A percentile compares a stretch with the other conserved stretches of the same genome.
These are phyloP conservation scores for carrot (Daucus carota) DNA, from an alignment of 129 eudicot species.

Conservation along the genomic window DNA sequence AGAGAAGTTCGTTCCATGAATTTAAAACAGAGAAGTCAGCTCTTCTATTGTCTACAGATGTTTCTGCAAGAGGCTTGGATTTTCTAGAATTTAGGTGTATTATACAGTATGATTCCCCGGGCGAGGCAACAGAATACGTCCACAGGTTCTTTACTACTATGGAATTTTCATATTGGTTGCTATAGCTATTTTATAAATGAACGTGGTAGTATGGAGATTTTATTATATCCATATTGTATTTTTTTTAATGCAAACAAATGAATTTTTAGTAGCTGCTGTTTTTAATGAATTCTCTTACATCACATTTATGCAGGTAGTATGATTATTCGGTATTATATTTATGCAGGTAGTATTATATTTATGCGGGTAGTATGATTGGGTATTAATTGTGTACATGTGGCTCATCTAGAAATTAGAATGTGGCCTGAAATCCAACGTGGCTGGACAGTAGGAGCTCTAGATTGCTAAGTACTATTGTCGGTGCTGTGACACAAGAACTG, in stretches of 20 bases:
- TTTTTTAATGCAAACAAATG: too few species aligned
- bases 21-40: slow-evolving; percentile 84
- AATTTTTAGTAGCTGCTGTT: too few species aligned
- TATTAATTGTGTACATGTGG: slow-evolving; percentile 59
- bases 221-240: too few species aligned
- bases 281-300: too few species aligned
- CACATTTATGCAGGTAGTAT: too few species aligned
- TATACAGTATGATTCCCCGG: slow-evolving; percentile 94
- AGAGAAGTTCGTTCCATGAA: slow-evolving; percentile 59
- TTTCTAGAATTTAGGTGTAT: slow-evolving; percentile 87
- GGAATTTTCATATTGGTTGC: not conserved
- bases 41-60: slow-evolving; percentile 81
- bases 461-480: too few species aligned
- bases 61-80: slow-evolving; percentile 96
- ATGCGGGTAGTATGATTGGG: too few species aligned
- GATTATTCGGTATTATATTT: too few species aligned
- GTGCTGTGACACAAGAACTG: too few species aligned
- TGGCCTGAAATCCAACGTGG: too few species aligned
- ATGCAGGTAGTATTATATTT: too few species aligned
- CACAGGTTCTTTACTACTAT: slow-evolving; percentile 50
- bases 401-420: slow-evolving; percentile 65
- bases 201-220: not conserved
- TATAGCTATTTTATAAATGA: not conserved
- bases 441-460: too few species aligned
- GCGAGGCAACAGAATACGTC: slow-evolving; percentile 96